Evolutionary conservation across 805 yeast species (phyloP).

Genomic region (Starmerella bombi): DNA sequence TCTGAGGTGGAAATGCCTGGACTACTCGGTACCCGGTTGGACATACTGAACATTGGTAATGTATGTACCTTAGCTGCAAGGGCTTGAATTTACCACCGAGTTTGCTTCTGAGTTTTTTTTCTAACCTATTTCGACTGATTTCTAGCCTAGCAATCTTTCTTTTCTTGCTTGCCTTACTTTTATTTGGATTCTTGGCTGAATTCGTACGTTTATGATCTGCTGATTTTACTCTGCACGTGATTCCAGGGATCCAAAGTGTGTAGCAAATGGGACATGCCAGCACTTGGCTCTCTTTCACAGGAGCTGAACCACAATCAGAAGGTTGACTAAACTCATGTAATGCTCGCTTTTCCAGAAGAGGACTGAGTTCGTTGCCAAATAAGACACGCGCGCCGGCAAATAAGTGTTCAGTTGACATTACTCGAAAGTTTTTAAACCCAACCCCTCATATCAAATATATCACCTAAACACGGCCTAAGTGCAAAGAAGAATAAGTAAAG

Average conservation of each 20-base stretch:
- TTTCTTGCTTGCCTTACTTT: too few species aligned
- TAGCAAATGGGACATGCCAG: constrained; percentile 15
- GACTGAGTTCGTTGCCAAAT: constrained; percentile 2
- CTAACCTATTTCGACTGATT: neutral
- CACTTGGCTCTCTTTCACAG: neutral
- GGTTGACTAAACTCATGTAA: neutral
- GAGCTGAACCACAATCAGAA: neutral
- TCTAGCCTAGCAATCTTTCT: neutral
- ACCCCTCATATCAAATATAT: neutral
- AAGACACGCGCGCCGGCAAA: neutral
- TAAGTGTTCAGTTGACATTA: neutral
- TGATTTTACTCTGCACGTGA: constrained; percentile 8
- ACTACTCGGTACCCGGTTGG: neutral
- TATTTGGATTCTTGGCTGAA: neutral
- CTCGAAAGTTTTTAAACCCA: neutral
- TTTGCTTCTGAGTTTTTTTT: constrained; percentile 1
- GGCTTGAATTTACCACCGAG: neutral
- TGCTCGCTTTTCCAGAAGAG: constrained; percentile 2
- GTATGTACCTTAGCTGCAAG: neutral
- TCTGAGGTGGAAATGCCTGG: too few species aligned
- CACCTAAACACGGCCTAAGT: neutral
- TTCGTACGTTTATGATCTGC: constrained; percentile 1
- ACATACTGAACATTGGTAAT: neutral
- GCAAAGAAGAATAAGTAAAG: neutral
- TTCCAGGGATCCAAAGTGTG: constrained; percentile 16